Conservation (phyloP, 1,284 basidiomycete genomes). For the Agroathelia rolfsii region DNA sequence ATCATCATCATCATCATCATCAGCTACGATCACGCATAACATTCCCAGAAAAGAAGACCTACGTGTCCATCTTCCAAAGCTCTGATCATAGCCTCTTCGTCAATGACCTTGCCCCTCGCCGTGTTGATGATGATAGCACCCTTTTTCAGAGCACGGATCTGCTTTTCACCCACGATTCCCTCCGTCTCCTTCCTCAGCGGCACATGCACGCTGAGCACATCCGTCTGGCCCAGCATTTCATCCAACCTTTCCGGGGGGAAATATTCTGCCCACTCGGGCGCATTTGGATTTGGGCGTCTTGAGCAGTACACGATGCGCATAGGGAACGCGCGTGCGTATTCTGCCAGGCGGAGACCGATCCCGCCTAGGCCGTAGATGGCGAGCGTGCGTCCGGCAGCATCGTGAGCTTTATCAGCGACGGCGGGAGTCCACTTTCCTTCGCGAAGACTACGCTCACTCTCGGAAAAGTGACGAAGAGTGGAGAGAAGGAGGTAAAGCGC, state of each 20-base stretch:
- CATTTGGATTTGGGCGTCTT: conserved; percentile 43
- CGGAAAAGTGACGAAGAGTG: conserved; percentile 70
- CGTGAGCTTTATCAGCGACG: conserved; percentile 46
- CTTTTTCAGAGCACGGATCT: conserved; percentile 75
- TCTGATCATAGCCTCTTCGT: conserved; percentile 78
- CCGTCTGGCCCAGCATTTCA: conserved; percentile 65
- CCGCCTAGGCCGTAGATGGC: conserved; percentile 88
- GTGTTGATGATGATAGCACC: conserved; percentile 83
- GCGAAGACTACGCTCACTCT: conserved; percentile 61
- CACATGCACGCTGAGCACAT: conserved; percentile 74
- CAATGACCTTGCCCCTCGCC: conserved; percentile 82
- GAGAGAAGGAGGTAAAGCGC: conserved; percentile 81
- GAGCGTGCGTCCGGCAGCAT: conserved; percentile 71
- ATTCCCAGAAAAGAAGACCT: conserved; percentile 19
- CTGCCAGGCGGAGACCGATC: conserved; percentile 68
- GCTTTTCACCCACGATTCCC: conserved; percentile 65
- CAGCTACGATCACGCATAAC: too few relatives aligned
- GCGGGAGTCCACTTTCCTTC: conserved; percentile 46
- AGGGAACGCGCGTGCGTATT: conserved; percentile 64
- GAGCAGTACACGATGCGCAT: conserved; percentile 86
- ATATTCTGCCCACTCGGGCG: conserved; percentile 74
- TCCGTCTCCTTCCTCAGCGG: conserved; percentile 68
- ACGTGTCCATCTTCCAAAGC: conserved; percentile 83
- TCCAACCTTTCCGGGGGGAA: conserved; percentile 50
- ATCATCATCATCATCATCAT: neutral